Base-by-base conservation (phyloP, 2,329 filamentous ascomycete species). In the Nigrograna mackinnonii region DNA sequence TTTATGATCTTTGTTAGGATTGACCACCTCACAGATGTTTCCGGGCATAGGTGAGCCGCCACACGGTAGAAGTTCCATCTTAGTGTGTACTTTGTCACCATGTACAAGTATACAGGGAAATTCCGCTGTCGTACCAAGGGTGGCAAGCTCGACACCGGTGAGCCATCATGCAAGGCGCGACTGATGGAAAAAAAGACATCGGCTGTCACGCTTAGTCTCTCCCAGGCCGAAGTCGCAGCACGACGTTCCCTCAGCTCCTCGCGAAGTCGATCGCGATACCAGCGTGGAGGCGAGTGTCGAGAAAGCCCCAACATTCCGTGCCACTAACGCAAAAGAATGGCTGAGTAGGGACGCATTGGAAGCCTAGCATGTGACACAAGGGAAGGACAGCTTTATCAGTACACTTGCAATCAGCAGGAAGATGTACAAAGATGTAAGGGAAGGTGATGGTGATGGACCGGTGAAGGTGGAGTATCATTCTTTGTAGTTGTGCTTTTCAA, bases 151-250 rank as follows among this genome's bases (percentile, higher is more conserved):
- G 60, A 49, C 34, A 71, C 47, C 7, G 60, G 54, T 39, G 62
- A 61, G 3, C 68, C 70, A 52, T 75, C 71, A 45, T 71, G 58
- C 2, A 47, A 55, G 16, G 73, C 67, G 38, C 73, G 60, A 52
- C 58, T 68, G 37, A 73, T 60, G 17, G 63, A 57, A 55, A 73
- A 75, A 36, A 74, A 63, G 19, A 76, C 69, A 43, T 76, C 72
- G 3, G 72, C 63, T 4, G 69, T 68, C 49, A 76, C 73, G 58
- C 72, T 75, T n/a, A 75, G 52, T 37, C 57, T 66, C 37, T 61
- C 44, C 38, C 59, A 49, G 12, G 17, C 32, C 4, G 58, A 66
- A 3, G 39, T 49, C 20, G 72, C 71, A 1, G 33, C 41, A 16
- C 54, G 58, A 14, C 55, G 60, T 46, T 76, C 72, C 12, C 20